phyloP scores from a whole-genome alignment of 2,329 filamentous ascomycete species.

The Stachybotrys chlorohalonatus region DNA sequence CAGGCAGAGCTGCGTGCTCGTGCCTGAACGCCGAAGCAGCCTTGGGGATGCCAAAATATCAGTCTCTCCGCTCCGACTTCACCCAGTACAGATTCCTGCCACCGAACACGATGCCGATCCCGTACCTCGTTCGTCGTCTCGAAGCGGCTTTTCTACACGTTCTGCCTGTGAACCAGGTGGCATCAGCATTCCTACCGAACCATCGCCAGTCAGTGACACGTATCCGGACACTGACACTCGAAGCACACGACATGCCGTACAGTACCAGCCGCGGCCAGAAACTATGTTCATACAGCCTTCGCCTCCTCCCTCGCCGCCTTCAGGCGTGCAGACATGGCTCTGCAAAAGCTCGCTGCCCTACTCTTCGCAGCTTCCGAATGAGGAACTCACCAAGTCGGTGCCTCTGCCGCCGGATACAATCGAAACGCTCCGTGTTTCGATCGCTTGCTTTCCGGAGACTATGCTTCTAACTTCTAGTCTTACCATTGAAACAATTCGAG shows the following conservation, averaged over 20 bases:
- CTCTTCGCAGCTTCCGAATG: conserved; percentile 17
- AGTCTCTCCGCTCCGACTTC: background rate
- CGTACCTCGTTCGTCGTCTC: background rate
- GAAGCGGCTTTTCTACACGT: background rate
- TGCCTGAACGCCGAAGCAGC: background rate
- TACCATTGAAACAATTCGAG: conserved; percentile 48
- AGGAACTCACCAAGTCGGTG: conserved; percentile 28
- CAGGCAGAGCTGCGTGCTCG: background rate
- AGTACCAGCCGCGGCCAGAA: conserved; percentile 5
- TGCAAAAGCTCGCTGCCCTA: conserved; percentile 20
- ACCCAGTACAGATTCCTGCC: background rate
- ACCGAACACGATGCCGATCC: background rate
- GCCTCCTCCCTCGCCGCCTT: conserved; percentile 23
- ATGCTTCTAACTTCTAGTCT: conserved; percentile 47
- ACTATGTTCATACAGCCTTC: conserved; percentile 21
- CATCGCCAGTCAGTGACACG: conserved; percentile 4
- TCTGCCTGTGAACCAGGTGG: background rate
- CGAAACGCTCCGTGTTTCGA: conserved; percentile 43
- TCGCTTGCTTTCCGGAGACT: conserved; percentile 49
- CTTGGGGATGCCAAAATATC: background rate
- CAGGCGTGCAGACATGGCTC: conserved; percentile 26
- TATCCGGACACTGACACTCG: conserved; percentile 3
- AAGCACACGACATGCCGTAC: conserved; percentile 4
- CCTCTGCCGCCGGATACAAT: conserved; percentile 44
- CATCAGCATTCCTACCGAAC: background rate